A percentile compares a stretch with the other conserved stretches of the same genome.
Evolutionary conservation across 306 rosid species (phyloP).

Genomic region (Carpinus viminea): DNA sequence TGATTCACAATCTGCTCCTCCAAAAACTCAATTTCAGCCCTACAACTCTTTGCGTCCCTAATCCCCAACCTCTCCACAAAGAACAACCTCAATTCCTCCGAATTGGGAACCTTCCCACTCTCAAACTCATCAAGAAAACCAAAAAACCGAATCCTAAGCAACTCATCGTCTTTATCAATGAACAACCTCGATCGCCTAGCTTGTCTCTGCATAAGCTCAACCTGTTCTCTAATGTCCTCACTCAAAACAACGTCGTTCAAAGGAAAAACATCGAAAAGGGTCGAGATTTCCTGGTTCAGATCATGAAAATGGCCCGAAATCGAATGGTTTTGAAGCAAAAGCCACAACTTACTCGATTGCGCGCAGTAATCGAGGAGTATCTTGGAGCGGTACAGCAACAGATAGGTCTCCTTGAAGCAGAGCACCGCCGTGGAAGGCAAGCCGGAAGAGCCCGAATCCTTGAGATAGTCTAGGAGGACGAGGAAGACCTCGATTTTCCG

Average conservation of each 20-base stretch:
- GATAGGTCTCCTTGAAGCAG: slow-evolving; percentile 83
- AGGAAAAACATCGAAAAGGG: slow-evolving; percentile 89
- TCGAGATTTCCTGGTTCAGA: slow-evolving; percentile 80
- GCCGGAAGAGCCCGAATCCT: slow-evolving; percentile 31
- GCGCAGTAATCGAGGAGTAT: slow-evolving; percentile 86
- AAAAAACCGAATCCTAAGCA: slow-evolving; percentile 48
- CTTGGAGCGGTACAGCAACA: slow-evolving; percentile 75
- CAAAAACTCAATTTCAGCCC: slow-evolving; percentile 75
- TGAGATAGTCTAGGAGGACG: slow-evolving; percentile 61
- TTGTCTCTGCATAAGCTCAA: slow-evolving; percentile 73
- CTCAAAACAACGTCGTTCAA: slow-evolving; percentile 58
- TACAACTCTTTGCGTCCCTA: slow-evolving; percentile 61
- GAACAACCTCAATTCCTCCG: slow-evolving; percentile 48
- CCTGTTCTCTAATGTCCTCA: slow-evolving; percentile 79
- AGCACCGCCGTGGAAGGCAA: slow-evolving; percentile 66
- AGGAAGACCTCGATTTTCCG: slow-evolving; percentile 65
- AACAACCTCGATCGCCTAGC: slow-evolving; percentile 58
- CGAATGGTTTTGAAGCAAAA: slow-evolving; percentile 83
- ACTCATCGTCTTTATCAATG: slow-evolving; percentile 64
- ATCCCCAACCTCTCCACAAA: slow-evolving; percentile 58
- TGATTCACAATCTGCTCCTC: slow-evolving; percentile 95
- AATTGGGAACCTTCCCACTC: slow-evolving; percentile 55
- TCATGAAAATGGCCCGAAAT: slow-evolving; percentile 93
- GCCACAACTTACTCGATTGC: slow-evolving; percentile 87
- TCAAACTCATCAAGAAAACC: slow-evolving; percentile 66